These are phyloP conservation scores for Aschersonia sp. DNA, from an alignment of 2,329 filamentous ascomycete genomes.

Conservation along the genomic window DNA sequence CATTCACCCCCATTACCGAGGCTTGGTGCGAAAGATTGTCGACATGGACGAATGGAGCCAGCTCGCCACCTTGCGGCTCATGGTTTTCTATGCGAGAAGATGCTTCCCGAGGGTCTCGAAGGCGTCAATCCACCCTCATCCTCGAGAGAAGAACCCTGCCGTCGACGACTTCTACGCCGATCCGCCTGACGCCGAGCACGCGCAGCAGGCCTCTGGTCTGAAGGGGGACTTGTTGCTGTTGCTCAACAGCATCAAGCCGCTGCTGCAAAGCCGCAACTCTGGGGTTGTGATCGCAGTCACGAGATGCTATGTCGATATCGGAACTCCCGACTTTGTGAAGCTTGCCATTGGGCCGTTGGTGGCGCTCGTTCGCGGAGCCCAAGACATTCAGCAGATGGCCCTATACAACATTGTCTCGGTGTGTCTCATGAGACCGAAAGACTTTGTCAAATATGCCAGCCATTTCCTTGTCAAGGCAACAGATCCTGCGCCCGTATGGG, in stretches of 20 bases:
- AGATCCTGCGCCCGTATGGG: constrained; percentile 72
- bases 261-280: constrained; percentile 84
- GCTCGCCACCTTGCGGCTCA: constrained; percentile 63
- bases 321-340: constrained; percentile 61
- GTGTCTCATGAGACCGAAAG: constrained; percentile 56
- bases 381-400: constrained; percentile 79
- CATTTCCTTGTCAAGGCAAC: constrained; percentile 78
- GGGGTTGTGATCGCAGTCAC: constrained; percentile 82
- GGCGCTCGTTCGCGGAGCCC: constrained; percentile 67
- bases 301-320: constrained; percentile 72
- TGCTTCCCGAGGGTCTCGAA: constrained; percentile 68
- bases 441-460: constrained; percentile 77
- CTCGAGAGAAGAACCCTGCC: constrained; percentile 15
- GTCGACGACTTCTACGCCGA: constrained; percentile 75
- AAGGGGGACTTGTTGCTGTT: constrained; percentile 76
- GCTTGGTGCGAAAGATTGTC: constrained; percentile 75
- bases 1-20: constrained; percentile 79
- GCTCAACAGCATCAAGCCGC: constrained; percentile 63
- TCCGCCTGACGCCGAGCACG: constrained; percentile 24
- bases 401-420: constrained; percentile 95
- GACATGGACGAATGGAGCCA: constrained; percentile 99
- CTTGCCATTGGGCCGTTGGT: constrained; percentile 70
- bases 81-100: constrained; percentile 71
- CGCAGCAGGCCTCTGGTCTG: constrained; percentile 37
- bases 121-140: constrained; percentile 29